A percentile compares a stretch with the other conserved stretches of the same genome.
These are phyloP conservation scores for Globisporangium rhizosaccharum DNA, from an alignment of 352 stramenopile species.

Conservation along the genomic window DNA sequence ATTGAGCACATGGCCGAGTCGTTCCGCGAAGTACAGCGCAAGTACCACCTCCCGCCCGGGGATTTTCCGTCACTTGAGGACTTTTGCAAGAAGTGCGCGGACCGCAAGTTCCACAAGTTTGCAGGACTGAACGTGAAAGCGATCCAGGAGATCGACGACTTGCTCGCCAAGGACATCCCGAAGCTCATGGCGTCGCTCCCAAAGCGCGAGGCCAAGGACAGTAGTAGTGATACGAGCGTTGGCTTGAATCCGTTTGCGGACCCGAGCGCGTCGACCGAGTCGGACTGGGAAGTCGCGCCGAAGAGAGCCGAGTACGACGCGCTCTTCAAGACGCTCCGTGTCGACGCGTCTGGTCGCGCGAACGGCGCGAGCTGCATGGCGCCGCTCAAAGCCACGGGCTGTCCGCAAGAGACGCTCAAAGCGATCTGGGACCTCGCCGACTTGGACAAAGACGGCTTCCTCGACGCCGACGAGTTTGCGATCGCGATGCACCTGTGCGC, in stretches of 20 bases:
- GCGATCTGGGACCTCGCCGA: conserved; percentile 89
- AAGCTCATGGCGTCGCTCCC: conserved; percentile 84
- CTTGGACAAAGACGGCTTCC: conserved; percentile 81
- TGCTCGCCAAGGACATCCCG: conserved; percentile 97
- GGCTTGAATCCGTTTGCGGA: conserved; percentile 32
- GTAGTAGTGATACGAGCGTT: background rate
- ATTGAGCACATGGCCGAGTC: conserved; percentile 93
- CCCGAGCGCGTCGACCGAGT: background rate
- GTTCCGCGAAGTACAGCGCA: conserved; percentile 97
- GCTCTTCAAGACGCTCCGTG: conserved; percentile 67
- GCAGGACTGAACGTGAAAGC: conserved; percentile 91
- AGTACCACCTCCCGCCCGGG: conserved; percentile 94
- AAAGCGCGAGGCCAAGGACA: conserved; percentile 31
- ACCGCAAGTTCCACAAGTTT: conserved; percentile 91
- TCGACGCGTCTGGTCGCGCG: conserved; percentile 51
- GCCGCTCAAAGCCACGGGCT: conserved; percentile 59
- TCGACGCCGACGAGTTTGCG: conserved; percentile 89
- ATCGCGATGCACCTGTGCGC: conserved; percentile 87
- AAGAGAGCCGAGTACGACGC: conserved; percentile 80
- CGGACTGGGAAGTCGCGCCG: conserved; percentile 63
- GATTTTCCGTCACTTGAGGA: conserved; percentile 93
- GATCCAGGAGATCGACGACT: conserved; percentile 96
- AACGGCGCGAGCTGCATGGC: conserved; percentile 73
- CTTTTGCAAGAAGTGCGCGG: conserved; percentile 74
- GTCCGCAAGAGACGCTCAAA: conserved; percentile 68